Base-by-base conservation (phyloP, 768 basidiomycete species). In the Pleurotus tuber-regium region DNA sequence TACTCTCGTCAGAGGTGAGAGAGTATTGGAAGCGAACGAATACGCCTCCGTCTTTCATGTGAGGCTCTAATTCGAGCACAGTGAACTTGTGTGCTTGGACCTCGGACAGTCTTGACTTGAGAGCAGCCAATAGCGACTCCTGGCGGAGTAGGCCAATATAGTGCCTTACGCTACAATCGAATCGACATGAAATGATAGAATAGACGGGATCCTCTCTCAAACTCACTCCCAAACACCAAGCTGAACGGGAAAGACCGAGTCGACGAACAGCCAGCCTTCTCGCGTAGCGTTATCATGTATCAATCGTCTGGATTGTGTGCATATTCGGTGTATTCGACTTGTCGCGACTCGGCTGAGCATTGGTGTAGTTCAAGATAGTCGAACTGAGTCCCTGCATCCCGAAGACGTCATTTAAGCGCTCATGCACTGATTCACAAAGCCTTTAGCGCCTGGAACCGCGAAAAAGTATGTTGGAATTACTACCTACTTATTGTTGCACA, bases 21-120 rank as follows among this genome's bases (percentile, higher is more conserved):
- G 46, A 9, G 60, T 86, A 95, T 18, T 72, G 67, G 63, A 93
- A 92, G 26, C 75, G 75, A 30, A 93, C 84, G 62, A 92, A 93
- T 12, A 90, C 84, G 4, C 93, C 93, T 2, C 92, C 92, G 54
- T 94, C 92, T 59, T 94, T 95, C 46, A 69, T 66, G 54, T 83
- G 76, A 5, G 84, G 83, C 47, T 89, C 75, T 4, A 92, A 60
- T 19, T 79, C 76, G 3, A 85, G 60, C n/a, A 91, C 67, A 25
- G 72, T 69, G 61, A 93, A 89, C 29, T 70, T 73, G 57, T 83
- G 79, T 0, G 74, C 60, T 25, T 77, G 75, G 33, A 89, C 73
- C 5, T 66, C 56, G 10, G 77, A 71, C 6, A 93, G 70, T 28
- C 82, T 72, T 1, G 62, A 51, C 33, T 67, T 55, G 16, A 94